These are phyloP conservation scores for Nannochloropsis salina DNA, from an alignment of 108 stramenopile species.

Conservation along the genomic window DNA sequence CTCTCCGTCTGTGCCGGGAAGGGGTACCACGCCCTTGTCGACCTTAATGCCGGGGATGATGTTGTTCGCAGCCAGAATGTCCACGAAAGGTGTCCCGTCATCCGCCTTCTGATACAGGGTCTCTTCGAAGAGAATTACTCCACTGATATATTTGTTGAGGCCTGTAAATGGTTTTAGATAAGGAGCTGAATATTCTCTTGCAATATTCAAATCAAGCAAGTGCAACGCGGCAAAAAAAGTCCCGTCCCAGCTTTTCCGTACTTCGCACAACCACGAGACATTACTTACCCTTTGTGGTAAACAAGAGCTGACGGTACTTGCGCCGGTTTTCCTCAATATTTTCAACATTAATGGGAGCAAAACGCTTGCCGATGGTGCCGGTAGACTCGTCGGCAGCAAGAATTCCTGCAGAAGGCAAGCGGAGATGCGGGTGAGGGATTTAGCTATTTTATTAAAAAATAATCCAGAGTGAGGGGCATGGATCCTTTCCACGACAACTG, in stretches of 20 bases:
- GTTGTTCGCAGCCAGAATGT: constrained; percentile 59
- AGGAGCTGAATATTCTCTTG: no score
- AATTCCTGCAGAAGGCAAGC: constrained; percentile 1
- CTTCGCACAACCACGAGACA: constrained; percentile 56
- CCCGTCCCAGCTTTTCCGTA: background rate
- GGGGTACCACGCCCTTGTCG: constrained; percentile 50
- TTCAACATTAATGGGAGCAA: constrained; percentile 63
- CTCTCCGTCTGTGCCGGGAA: constrained; percentile 69
- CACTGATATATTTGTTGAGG: constrained; percentile 63
- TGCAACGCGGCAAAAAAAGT: background rate
- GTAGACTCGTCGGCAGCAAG: constrained; percentile 45
- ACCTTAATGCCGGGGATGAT: constrained; percentile 76
- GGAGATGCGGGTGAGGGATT: background rate
- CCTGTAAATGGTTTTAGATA: constrained; percentile 24
- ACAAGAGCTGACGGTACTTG: constrained; percentile 70
- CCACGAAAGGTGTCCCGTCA: constrained; percentile 63
- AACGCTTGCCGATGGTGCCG: constrained; percentile 55
- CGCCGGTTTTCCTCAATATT: constrained; percentile 69
- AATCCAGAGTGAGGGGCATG: no score
- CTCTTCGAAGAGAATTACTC: constrained; percentile 72
- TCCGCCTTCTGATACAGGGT: constrained; percentile 64
- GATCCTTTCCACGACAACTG: no score
- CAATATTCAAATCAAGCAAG: background rate
- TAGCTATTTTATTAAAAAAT: no score
- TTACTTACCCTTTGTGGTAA: constrained; percentile 45